These are phyloP conservation scores for Phialophora tarda DNA, from an alignment of 2,329 filamentous ascomycete genomes.

Conservation along the genomic window DNA sequence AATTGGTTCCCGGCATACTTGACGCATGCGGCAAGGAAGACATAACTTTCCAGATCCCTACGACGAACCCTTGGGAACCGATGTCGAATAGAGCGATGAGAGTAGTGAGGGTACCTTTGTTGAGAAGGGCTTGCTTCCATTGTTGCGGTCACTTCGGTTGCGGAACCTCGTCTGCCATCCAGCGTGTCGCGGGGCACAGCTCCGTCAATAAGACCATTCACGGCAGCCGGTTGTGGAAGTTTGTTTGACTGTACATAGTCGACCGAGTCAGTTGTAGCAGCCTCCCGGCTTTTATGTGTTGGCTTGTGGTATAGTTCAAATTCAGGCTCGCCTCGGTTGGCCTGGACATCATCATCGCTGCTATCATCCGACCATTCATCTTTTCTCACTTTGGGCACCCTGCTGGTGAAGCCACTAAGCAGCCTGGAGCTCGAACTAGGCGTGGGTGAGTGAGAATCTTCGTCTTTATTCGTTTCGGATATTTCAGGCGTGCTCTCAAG, in stretches of 20 bases:
- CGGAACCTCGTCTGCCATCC: not conserved
- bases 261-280: not conserved
- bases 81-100: not conserved
- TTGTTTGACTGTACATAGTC: not conserved
- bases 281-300: too few species aligned
- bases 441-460: not conserved
- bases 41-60: not conserved
- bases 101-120: not conserved
- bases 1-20: slow-evolving; percentile 1
- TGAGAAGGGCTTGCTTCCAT: not conserved
- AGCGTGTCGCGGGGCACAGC: not conserved
- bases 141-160: not conserved
- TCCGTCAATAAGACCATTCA: not conserved
- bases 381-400: not conserved
- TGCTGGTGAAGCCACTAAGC: not conserved
- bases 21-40: slow-evolving; percentile 14
- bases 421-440: not conserved
- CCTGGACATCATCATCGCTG: slow-evolving; percentile 4
- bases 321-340: not conserved
- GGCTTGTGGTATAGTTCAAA: slow-evolving; percentile 6
- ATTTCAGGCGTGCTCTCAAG: not conserved
- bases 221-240: not conserved
- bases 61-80: not conserved
- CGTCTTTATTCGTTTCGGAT: not conserved
- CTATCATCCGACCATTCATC: slow-evolving; percentile 7